phyloP scores from a whole-genome alignment of 441 rosid species.

The Jatropha podagrica region DNA sequence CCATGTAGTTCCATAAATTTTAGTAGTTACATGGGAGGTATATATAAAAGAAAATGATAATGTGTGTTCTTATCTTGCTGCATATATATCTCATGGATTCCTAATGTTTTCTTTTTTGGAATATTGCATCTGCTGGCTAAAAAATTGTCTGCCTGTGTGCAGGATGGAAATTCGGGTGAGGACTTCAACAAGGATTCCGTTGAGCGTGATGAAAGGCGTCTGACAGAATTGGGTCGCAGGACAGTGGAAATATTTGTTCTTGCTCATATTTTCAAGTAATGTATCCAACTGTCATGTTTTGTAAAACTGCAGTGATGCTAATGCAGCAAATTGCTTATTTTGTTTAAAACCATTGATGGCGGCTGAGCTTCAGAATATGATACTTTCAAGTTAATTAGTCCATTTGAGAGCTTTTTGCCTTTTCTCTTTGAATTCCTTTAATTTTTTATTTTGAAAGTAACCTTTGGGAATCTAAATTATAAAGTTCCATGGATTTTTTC shows the following conservation, averaged over 20 bases:
- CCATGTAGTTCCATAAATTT: background rate
- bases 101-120: background rate
- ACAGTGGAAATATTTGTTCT: conserved; percentile 91
- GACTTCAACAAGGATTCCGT: conserved; percentile 75
- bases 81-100: background rate
- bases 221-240: conserved; percentile 90
- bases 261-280: conserved; percentile 88
- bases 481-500: background rate
- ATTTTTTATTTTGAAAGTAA: background rate
- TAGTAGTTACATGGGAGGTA: background rate
- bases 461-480: background rate
- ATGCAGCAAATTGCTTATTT: background rate
- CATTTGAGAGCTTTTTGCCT: background rate
- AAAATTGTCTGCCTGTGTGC: conserved; percentile 24
- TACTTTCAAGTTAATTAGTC: background rate
- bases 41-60: background rate
- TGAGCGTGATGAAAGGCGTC: conserved; percentile 88
- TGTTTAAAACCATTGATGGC: background rate
- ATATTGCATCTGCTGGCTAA: conserved; percentile 6
- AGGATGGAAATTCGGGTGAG: conserved; percentile 85
- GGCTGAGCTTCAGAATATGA: background rate
- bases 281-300: conserved; percentile 4
- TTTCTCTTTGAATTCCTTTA: background rate
- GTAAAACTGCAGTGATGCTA: background rate
- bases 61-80: background rate